Conservation (phyloP, 2,329 filamentous ascomycete species). For the Colletotrichum sp. region DNA sequence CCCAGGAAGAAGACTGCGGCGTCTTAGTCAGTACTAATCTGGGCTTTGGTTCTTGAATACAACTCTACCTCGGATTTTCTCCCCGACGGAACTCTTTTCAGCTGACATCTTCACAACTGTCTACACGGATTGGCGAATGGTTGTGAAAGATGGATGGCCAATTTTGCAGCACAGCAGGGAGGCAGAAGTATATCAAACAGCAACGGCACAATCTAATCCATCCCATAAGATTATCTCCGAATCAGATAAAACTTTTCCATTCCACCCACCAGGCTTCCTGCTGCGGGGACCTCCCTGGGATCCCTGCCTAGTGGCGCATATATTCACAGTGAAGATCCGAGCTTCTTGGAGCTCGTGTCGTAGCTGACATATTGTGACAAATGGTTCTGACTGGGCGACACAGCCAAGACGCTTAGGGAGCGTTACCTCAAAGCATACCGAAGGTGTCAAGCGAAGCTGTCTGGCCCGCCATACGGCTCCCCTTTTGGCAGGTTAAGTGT, state of each 20-base stretch:
- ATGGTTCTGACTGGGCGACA: neutral
- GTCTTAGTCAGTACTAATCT: neutral
- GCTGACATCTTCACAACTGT: neutral
- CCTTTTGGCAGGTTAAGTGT: neutral
- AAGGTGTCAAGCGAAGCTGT: neutral
- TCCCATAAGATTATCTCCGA: neutral
- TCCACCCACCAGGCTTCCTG: neutral
- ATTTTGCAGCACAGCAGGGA: neutral
- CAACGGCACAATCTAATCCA: neutral
- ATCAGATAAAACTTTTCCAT: slow-evolving; percentile 6
- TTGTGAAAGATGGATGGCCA: neutral
- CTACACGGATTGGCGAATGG: neutral
- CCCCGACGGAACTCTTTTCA: neutral
- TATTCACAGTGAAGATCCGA: neutral
- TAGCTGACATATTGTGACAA: neutral
- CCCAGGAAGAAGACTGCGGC: slow-evolving; percentile 20
- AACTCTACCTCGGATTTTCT: neutral
- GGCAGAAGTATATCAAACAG: neutral
- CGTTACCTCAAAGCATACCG: neutral
- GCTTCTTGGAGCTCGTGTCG: neutral
- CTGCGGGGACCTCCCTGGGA: neutral
- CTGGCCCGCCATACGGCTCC: neutral
- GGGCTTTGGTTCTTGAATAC: neutral
- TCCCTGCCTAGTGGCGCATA: neutral
- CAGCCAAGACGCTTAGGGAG: neutral